Evolutionary conservation across 345 rosid species (phyloP).

Genomic region (Psidium guajava): DNA sequence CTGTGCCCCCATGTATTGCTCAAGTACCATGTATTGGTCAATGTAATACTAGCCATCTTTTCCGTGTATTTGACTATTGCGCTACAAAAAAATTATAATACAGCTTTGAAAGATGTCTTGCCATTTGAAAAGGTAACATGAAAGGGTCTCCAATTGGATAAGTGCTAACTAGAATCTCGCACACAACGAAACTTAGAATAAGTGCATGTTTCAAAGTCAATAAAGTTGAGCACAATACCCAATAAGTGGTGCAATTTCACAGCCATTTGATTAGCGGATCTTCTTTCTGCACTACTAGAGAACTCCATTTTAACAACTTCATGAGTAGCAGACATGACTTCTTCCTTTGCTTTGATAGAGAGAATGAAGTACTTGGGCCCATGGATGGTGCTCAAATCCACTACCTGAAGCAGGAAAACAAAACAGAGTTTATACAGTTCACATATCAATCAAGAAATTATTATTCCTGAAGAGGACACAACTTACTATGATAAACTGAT

Average conservation of each 20-base stretch:
- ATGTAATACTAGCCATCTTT: background rate
- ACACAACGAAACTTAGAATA: background rate
- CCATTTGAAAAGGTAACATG: background rate
- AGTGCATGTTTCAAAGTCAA: background rate
- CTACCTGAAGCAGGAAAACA: slow-evolving; percentile 36
- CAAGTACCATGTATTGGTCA: background rate
- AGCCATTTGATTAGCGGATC: slow-evolving; percentile 56
- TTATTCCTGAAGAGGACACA: background rate
- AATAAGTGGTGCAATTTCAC: slow-evolving; percentile 59
- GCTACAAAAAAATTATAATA: background rate
- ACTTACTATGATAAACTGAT: background rate
- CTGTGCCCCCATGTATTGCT: background rate
- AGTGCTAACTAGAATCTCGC: background rate
- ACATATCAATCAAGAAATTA: background rate
- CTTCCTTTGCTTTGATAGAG: slow-evolving; percentile 49
- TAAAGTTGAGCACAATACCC: slow-evolving; percentile 35
- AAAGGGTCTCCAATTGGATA: background rate
- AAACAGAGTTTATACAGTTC: background rate
- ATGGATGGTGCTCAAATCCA: slow-evolving; percentile 53
- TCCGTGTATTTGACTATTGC: background rate
- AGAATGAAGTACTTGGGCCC: slow-evolving; percentile 58
- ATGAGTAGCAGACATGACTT: slow-evolving; percentile 60
- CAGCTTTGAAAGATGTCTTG: background rate
- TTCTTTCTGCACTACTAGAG: slow-evolving; percentile 52
- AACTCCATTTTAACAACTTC: slow-evolving; percentile 61